phyloP scores from a whole-genome alignment of 2,329 filamentous ascomycete species.

The Fusarium irregulare region DNA sequence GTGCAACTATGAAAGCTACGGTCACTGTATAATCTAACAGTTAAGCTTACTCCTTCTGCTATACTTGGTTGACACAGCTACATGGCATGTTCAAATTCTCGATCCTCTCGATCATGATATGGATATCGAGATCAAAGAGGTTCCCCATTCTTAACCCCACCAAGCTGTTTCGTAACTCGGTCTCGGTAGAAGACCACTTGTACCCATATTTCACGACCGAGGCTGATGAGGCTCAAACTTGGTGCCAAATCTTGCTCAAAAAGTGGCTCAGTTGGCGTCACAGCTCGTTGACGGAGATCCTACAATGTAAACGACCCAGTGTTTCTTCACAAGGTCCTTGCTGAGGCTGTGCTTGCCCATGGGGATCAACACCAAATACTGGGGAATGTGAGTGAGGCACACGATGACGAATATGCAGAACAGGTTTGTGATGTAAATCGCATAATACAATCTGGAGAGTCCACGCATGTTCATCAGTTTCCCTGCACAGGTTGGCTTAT shows the following conservation, averaged over 20 bases:
- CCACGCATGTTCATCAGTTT: neutral
- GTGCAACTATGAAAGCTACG: neutral
- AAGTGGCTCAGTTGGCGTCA: conserved; percentile 1
- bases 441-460: neutral
- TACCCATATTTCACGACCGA: neutral
- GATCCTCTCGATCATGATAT: neutral
- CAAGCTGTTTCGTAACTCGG: neutral
- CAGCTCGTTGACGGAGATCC: neutral
- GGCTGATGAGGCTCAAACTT: neutral
- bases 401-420: neutral
- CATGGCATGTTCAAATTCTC: neutral
- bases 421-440: neutral
- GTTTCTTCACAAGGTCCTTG: neutral
- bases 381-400: neutral
- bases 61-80: neutral
- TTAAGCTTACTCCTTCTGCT: neutral
- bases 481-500: neutral
- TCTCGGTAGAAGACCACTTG: conserved; percentile 3
- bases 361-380: neutral
- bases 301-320: neutral
- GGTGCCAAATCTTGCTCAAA: neutral
- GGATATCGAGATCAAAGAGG: neutral
- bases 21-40: neutral
- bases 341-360: neutral
- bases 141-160: neutral